A percentile compares a stretch with the other conserved stretches of the same genome.
These are phyloP conservation scores for Leccinum laetum DNA, from an alignment of 1,284 basidiomycete species.

Conservation along the genomic window DNA sequence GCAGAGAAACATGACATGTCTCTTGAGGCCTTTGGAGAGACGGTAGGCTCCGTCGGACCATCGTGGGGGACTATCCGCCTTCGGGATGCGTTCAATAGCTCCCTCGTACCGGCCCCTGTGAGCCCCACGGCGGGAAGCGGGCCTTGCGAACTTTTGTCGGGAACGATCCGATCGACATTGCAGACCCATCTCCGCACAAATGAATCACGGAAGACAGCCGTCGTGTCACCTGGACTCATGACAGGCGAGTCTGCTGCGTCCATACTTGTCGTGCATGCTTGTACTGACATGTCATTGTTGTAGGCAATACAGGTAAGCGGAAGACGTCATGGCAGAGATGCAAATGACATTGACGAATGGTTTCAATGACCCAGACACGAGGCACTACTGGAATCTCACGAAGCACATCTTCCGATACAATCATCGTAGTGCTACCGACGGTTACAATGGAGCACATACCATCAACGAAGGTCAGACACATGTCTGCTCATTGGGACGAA, in stretches of 20 bases:
- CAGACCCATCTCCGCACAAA: constrained; percentile 29
- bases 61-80: constrained; percentile 27
- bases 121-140: constrained; percentile 42
- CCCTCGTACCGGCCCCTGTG: constrained; percentile 51
- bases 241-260: constrained; percentile 26
- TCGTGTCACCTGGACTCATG: constrained; percentile 19
- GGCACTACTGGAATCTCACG: constrained; percentile 46
- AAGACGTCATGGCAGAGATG: constrained; percentile 18
- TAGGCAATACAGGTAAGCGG: constrained; percentile 35
- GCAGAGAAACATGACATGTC: constrained; percentile 40
- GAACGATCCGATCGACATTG: constrained; percentile 43
- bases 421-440: constrained; percentile 33
- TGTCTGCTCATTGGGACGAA: no score
- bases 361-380: constrained; percentile 39
- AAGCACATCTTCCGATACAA: constrained; percentile 53
- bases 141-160: constrained; percentile 47
- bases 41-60: constrained; percentile 20
- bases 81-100: constrained; percentile 39
- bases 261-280: background rate
- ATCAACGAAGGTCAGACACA: constrained; percentile 42
- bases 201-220: background rate
- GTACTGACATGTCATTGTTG: constrained; percentile 9
- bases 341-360: constrained; percentile 21
- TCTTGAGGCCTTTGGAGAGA: constrained; percentile 42
- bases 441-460: constrained; percentile 50